phyloP scores from a whole-genome alignment of 2,329 filamentous ascomycete species.

The Emergomyces pasteurianus region DNA sequence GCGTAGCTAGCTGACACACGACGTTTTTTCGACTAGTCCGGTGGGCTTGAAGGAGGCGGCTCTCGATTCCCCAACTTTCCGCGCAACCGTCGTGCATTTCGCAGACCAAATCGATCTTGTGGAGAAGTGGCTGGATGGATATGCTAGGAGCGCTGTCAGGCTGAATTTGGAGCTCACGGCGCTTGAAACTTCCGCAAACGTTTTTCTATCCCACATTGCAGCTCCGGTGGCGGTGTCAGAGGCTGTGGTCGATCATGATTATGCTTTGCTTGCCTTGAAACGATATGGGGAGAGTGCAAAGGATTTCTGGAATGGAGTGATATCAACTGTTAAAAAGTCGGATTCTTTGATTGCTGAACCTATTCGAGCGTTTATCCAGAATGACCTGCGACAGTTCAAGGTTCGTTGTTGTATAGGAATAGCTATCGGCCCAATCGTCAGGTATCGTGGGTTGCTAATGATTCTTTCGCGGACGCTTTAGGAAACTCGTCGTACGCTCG shows the following conservation, averaged over 20 bases:
- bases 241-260: conserved; percentile 85
- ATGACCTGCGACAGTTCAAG: conserved; percentile 76
- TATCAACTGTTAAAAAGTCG: conserved; percentile 63
- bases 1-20: conserved; percentile 8
- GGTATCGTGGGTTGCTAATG: background rate
- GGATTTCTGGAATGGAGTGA: conserved; percentile 72
- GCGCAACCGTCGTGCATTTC: conserved; percentile 75
- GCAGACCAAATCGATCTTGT: conserved; percentile 82
- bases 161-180: conserved; percentile 54
- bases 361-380: conserved; percentile 62
- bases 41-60: conserved; percentile 88
- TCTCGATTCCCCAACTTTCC: conserved; percentile 92
- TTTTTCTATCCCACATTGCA: conserved; percentile 63
- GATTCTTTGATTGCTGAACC: conserved; percentile 71
- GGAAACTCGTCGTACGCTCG: conserved; percentile 64
- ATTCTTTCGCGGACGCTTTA: conserved; percentile 15
- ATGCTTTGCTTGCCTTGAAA: conserved; percentile 76
- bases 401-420: conserved; percentile 20
- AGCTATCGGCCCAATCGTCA: background rate
- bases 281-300: conserved; percentile 73
- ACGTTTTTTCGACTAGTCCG: conserved; percentile 39
- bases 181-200: conserved; percentile 68
- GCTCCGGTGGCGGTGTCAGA: conserved; percentile 65
- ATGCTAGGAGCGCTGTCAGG: conserved; percentile 50
- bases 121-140: conserved; percentile 80